phyloP scores from a whole-genome alignment of 1,284 basidiomycete species.

The Fomitopsis pinicola region DNA sequence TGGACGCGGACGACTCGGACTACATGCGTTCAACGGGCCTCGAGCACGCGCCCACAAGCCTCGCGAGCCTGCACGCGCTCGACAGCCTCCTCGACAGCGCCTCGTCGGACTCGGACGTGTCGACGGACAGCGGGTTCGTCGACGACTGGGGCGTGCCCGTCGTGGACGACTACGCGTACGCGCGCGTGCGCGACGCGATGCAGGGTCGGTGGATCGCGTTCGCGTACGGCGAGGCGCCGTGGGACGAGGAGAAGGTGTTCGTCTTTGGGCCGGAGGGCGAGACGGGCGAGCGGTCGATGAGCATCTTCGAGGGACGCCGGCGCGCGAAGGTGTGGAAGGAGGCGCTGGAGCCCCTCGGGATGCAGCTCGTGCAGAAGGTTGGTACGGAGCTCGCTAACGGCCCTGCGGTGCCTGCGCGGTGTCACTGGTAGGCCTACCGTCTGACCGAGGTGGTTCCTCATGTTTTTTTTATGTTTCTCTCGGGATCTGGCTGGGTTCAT shows the following conservation, averaged over 20 bases:
- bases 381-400: slow-evolving; percentile 69
- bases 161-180: slow-evolving; percentile 62
- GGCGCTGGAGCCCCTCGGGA: slow-evolving; percentile 61
- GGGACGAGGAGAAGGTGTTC: slow-evolving; percentile 62
- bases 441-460: too few species aligned
- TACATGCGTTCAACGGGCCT: not conserved
- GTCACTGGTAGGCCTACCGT: not conserved
- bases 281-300: slow-evolving; percentile 52
- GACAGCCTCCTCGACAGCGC: slow-evolving; percentile 18
- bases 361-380: slow-evolving; percentile 62
- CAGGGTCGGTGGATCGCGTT: slow-evolving; percentile 73
- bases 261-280: slow-evolving; percentile 75
- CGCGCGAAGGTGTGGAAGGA: slow-evolving; percentile 53
- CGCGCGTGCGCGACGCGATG: slow-evolving; percentile 60
- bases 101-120: slow-evolving; percentile 16
- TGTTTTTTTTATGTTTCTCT: too few species aligned
- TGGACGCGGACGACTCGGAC: not conserved
- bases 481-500: too few species aligned
- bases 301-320: slow-evolving; percentile 50
- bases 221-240: slow-evolving; percentile 65
- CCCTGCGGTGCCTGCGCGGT: slow-evolving; percentile 27
- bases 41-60: slow-evolving; percentile 30
- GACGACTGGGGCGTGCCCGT: slow-evolving; percentile 42
- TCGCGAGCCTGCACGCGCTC: not conserved
- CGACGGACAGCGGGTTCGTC: slow-evolving; percentile 8